These are phyloP conservation scores for Fusarium tricinctum DNA, from an alignment of 2,329 filamentous ascomycete species.

Conservation along the genomic window DNA sequence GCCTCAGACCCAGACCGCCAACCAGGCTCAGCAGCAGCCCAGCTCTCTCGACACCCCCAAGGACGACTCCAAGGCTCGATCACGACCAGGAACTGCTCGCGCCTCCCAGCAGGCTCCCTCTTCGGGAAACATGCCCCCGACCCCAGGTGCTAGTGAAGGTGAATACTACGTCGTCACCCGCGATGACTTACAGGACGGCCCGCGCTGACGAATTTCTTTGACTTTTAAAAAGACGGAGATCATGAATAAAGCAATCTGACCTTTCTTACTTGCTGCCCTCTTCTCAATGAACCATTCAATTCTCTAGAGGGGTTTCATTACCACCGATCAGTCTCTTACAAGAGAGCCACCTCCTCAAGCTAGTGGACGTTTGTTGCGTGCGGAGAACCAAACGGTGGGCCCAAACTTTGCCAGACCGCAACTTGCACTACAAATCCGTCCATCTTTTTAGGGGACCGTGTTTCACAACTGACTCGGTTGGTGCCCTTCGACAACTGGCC, in stretches of 20 bases:
- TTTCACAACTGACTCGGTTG: conserved; percentile 33
- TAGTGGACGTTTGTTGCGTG: conserved; percentile 27
- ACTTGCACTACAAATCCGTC: conserved; percentile 13
- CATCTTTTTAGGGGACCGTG: conserved; percentile 24
- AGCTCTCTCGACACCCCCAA: conserved; percentile 43
- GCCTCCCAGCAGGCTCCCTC: conserved; percentile 66
- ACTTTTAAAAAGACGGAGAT: conserved; percentile 56
- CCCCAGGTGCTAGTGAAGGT: conserved; percentile 74
- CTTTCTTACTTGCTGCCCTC: conserved; percentile 15
- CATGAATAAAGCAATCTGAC: conserved; percentile 50
- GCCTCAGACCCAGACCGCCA: conserved; percentile 36
- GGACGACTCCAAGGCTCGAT: conserved; percentile 58
- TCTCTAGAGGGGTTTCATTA: conserved; percentile 22
- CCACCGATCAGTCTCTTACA: conserved; percentile 20
- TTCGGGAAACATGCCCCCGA: conserved; percentile 71
- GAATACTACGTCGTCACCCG: conserved; percentile 62
- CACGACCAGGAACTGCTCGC: conserved; percentile 68
- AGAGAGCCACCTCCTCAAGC: conserved; percentile 27
- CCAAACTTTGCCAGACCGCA: conserved; percentile 23
- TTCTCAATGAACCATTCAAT: conserved; percentile 29
- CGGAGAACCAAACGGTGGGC: conserved; percentile 20
- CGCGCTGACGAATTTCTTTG: conserved; percentile 51
- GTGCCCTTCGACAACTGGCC: conserved; percentile 26
- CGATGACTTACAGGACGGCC: conserved; percentile 50
- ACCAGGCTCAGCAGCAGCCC: conserved; percentile 34